Evolutionary conservation across 768 basidiomycete species (phyloP).

Genomic region (Russula abietina): DNA sequence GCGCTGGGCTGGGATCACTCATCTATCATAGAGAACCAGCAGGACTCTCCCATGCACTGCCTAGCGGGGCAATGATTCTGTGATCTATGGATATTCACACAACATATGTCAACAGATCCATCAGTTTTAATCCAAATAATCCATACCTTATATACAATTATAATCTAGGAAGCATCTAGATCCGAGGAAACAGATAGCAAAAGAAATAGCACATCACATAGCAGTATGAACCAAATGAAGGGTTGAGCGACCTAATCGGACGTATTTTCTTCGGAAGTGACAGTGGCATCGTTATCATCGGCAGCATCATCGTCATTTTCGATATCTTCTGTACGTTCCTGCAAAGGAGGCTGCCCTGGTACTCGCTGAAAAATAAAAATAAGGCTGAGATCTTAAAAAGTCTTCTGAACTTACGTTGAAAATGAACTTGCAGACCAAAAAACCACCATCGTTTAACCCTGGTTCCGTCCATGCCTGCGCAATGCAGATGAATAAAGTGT

Average conservation of each 20-base stretch:
- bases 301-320: not conserved
- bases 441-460: constrained; percentile 63
- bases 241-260: not conserved
- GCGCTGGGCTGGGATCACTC: too few species aligned
- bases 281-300: not conserved
- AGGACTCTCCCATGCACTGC: too few species aligned
- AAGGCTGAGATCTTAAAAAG: not conserved
- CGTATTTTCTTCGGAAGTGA: not conserved
- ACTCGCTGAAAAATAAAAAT: constrained; percentile 40
- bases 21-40: too few species aligned
- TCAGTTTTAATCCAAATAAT: not conserved
- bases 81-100: not conserved
- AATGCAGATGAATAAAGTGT: constrained; percentile 7
- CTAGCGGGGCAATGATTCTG: not conserved
- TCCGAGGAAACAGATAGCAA: not conserved
- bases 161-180: not conserved
- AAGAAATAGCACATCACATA: not conserved
- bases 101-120: not conserved
- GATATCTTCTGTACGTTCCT: not conserved
- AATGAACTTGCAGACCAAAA: constrained; percentile 78
- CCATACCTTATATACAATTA: not conserved
- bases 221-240: not conserved
- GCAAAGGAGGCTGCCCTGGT: constrained; percentile 44
- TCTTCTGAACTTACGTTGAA: constrained; percentile 53
- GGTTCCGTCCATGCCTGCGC: constrained; percentile 65